Base-by-base conservation (phyloP, 2,329 filamentous ascomycete genomes). In the Clarireedia paspali region DNA sequence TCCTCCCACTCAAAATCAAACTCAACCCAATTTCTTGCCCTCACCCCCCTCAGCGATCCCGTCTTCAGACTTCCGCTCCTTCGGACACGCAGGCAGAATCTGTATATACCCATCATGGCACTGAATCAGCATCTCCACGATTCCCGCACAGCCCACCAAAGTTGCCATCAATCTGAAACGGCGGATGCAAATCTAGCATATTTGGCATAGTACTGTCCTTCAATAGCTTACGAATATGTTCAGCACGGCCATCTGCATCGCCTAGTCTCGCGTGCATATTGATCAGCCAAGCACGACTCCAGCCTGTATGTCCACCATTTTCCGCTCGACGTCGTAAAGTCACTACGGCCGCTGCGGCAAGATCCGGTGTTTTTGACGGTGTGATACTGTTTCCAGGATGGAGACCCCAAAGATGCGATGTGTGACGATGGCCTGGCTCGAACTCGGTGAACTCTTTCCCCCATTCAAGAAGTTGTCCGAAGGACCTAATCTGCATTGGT, bases 121-220 rank as follows among this genome's bases (percentile, higher is more conserved):
- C 59, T 78, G 75, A 14, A 77, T 57, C 36, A 77, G 57, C 65
- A 73, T 74, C 63, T 78, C 75, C 1, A 74, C 59, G 14, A 78
- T 73, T 2, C 74, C 76, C 3, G 73, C 73, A n/a, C 71, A 71
- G 1, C 72, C 72, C 72, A 1, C 76, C 77, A 58, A 78, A 75
- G 53, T 78, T 79, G 1, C 76, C 76, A 60, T 79, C 75, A 23
- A 77, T 76, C 59, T 78, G 76, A 59, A 78, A 77, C 12, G 72
- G 73, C 1, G 73, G 74, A 46, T 75, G 73, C 6, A 68, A 70
- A 50, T 77, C 75, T 2, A 77, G 60, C 55, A 77, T 61, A 60
- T 77, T 78, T 1, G 71, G 68, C 17, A 76, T 61, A 0, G 74
- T 77, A 3, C 73, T 74, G 3, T 71, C 64, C 12, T 63, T 65